These are phyloP conservation scores for Paramecium caudatum DNA, from an alignment of 73 alveolate genomes.

Conservation along the genomic window DNA sequence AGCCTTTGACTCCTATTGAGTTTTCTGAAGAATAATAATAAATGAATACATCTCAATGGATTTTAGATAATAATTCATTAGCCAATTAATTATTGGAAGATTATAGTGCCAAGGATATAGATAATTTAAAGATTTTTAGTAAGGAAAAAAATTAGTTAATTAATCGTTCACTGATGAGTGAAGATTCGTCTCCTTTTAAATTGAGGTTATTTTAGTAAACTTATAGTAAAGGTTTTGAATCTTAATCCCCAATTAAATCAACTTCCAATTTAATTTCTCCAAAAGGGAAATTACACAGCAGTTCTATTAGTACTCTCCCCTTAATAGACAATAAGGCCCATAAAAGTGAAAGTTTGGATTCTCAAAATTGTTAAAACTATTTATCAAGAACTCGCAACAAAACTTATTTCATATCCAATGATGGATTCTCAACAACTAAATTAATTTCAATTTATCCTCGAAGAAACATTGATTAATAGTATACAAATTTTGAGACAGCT, in stretches of 20 bases:
- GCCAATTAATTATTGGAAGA: slow-evolving; percentile 30
- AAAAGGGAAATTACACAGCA: not conserved
- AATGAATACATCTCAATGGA: not conserved
- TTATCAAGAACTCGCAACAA: not conserved
- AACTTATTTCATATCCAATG: not conserved
- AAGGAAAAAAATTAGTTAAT: not conserved
- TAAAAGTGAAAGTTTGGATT: slow-evolving; percentile 26
- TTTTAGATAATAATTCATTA: slow-evolving; percentile 8
- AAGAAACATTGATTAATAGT: slow-evolving; percentile 22
- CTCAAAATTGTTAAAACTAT: slow-evolving; percentile 8
- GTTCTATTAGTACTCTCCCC: slow-evolving; percentile 24
- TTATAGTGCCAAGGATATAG: not conserved
- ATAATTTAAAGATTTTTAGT: not conserved
- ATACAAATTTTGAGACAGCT: slow-evolving; percentile 26
- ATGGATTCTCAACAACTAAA: slow-evolving; percentile 18
- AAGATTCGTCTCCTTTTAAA: slow-evolving; percentile 26
- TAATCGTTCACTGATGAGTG: slow-evolving; percentile 24
- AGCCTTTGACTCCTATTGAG: slow-evolving; percentile 13
- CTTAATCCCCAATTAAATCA: not conserved
- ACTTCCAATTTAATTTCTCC: not conserved
- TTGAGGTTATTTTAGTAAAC: not conserved
- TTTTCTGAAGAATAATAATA: slow-evolving; percentile 5
- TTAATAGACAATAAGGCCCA: not conserved
- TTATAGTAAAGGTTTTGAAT: slow-evolving; percentile 5
- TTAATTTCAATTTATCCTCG: not conserved